Evolutionary conservation across 2,329 filamentous ascomycete species (phyloP), one percentile per base, ranked within the genome.

Genomic region (Truncatella angustata): DNA sequence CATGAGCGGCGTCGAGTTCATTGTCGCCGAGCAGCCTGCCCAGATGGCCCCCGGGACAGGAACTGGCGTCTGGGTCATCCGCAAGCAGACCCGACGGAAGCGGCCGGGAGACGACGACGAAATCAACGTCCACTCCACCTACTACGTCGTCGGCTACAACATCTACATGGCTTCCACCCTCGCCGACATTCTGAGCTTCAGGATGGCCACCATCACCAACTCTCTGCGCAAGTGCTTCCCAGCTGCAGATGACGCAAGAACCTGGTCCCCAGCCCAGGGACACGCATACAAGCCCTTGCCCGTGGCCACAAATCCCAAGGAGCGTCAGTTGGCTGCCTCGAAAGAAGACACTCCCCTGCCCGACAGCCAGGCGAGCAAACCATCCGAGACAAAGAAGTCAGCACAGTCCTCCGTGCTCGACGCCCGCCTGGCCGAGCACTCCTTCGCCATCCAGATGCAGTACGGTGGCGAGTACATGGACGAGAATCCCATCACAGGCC

Each of bases 1-100:
- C 52, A 87, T 87, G 84, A 78, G 79, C 1, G 85, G 85, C 3
- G 72, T 87, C 44, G 85, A 88, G 69, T 88, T 84, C 64, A 75
- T 86, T 47, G 82, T 88, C 49, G 82, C 81, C 34, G 80, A 86
- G 62, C 81, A 85, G 58, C 84, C 83, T 1, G 81, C 82, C 24
- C 82, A 86, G 66, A 83, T 78, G 60, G 80, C 76, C 0, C 82
- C 81, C 0, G 82, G 81, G n/a, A 73, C 70, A 34, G 78, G 78
- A 20, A 86, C 84, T 0, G 84, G 84, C 24, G 82, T 87, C 7
- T 88, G 84, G 84, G 81, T 87, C 24, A 86, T 88, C 59, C 79
- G 83, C 62, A 87, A 87, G 72, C 85, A 88, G 69, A 83, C 78
- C 23, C 73, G 85, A 46, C 75, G 79, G 54, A 85, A 85, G 69